Base-by-base conservation (phyloP, 495 filamentous ascomycete species). In the Paragyromitra xinjiangensis region DNA sequence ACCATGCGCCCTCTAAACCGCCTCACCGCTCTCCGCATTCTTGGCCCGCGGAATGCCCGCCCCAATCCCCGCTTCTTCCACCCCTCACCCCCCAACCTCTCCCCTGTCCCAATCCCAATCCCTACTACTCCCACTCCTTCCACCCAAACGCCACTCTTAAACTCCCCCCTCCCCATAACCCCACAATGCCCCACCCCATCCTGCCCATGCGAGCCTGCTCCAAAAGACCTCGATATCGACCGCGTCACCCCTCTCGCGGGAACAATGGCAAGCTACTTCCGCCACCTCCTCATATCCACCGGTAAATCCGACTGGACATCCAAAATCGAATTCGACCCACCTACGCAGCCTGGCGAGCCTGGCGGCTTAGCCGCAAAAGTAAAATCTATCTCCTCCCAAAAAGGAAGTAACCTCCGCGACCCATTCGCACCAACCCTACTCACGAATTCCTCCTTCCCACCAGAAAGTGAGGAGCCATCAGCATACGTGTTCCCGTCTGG, bases 281-380 rank as follows among this genome's bases (percentile, higher is more conserved):
- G 94, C 76, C 94, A 98, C 68, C 40, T 98, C 3, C 82, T 99
- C 2, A 86, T 98, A 16, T 92, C 89, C 71, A 97, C 94, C 0
- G 93, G 93, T 7, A 88, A 89, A 70, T 80, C 85, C 24, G 92
- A 98, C 83, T 99, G 95, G 95, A 87, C 87, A 19, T 94, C 82
- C 85, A 91, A 83, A 82, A 97, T 87, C 89, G 92, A 65, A 70
- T 71, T 61, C 68, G 87, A 88, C 69, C 80, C 82, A 61, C 86
- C 85, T 12, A 42, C 59, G 16, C 53, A 56, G 7, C 53, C 53
- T 22, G 26, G 12, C 29, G 26, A 16, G 6, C 26, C 16, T 19
- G 86, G 87, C n/a, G 89, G 90, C 73, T 84, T 97, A 8, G 92
- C 91, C 0, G 88, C 91, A 62, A 88, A 89, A 51, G 81, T 98